Conservation (phyloP, 2,329 filamentous ascomycete species). For the Colletotrichum australisinense region DNA sequence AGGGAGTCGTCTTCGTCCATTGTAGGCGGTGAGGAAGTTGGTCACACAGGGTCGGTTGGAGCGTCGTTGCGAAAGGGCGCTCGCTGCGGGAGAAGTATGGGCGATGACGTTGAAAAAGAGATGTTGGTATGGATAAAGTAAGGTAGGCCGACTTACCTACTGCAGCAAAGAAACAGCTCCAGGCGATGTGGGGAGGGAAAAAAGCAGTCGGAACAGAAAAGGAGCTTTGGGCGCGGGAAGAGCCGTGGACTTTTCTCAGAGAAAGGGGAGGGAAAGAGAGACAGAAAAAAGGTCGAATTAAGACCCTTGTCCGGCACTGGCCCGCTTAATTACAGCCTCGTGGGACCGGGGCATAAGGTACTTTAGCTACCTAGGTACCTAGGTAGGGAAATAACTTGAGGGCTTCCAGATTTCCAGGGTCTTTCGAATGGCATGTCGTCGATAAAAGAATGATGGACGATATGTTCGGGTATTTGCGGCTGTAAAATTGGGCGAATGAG, state of each 20-base stretch:
- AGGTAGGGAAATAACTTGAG: not conserved
- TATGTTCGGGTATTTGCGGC: constrained; percentile 18
- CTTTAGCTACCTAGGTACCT: too few relatives aligned
- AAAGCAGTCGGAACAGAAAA: not conserved
- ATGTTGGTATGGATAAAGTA: not conserved
- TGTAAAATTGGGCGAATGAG: constrained; percentile 1
- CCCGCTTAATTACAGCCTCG: constrained; percentile 23
- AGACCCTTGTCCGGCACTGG: constrained; percentile 32
- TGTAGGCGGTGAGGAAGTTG: not conserved
- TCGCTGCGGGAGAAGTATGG: too few relatives aligned
- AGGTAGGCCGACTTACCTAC: not conserved
- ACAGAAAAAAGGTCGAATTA: constrained; percentile 17
- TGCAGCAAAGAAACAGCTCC: not conserved
- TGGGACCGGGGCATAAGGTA: not conserved
- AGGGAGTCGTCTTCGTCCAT: constrained; percentile 38
- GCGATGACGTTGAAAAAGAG: not conserved
- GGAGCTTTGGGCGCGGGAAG: constrained; percentile 25
- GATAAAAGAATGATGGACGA: not conserved
- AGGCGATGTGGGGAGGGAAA: not conserved
- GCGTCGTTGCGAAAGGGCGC: not conserved
- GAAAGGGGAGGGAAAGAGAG: not conserved
- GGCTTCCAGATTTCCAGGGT: not conserved
- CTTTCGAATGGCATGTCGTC: not conserved
- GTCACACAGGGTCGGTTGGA: too few relatives aligned
- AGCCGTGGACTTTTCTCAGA: constrained; percentile 1